Evolutionary conservation across 768 basidiomycete genomes (phyloP).

Genomic region (Suillus subalutaceus): DNA sequence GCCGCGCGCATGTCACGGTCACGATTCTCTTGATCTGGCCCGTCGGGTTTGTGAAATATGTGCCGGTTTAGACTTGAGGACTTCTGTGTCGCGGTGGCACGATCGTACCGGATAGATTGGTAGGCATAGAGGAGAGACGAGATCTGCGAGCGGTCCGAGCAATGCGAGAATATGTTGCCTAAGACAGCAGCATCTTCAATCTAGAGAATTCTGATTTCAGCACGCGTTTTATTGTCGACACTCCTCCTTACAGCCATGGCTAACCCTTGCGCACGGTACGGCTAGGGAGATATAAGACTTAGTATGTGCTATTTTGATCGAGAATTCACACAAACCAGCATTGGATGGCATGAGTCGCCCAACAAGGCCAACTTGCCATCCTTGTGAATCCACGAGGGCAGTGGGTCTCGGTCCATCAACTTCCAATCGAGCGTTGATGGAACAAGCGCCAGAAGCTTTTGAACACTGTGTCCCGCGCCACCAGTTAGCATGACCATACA

Average conservation of each 20-base stretch:
- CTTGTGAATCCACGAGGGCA: conserved; percentile 51
- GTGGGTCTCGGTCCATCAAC: conserved; percentile 50
- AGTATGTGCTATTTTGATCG: background rate
- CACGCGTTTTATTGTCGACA: background rate
- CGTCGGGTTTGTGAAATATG: conserved; percentile 60
- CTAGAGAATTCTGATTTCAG: conserved; percentile 23
- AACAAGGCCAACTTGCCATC: conserved; percentile 46
- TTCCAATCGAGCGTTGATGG: conserved; percentile 49
- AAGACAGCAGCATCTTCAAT: conserved; percentile 42
- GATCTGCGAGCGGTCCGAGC: conserved; percentile 48
- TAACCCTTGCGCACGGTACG: conserved; percentile 57
- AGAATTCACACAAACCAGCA: conserved; percentile 39
- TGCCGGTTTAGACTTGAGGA: conserved; percentile 53
- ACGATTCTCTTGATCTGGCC: conserved; percentile 51
- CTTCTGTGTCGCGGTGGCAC: conserved; percentile 52
- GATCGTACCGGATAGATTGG: conserved; percentile 50
- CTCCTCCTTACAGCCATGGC: conserved; percentile 50
- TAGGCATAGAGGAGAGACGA: conserved; percentile 53
- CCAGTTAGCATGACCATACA: conserved; percentile 1
- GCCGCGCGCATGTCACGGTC: conserved; percentile 54
- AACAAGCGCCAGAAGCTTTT: conserved; percentile 47
- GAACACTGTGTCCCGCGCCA: conserved; percentile 34
- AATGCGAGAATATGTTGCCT: conserved; percentile 52
- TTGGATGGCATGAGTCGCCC: conserved; percentile 61
- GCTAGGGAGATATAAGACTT: conserved; percentile 29